These are phyloP conservation scores for Colletotrichum paranaense DNA, from an alignment of 2,329 filamentous ascomycete species.

Conservation along the genomic window DNA sequence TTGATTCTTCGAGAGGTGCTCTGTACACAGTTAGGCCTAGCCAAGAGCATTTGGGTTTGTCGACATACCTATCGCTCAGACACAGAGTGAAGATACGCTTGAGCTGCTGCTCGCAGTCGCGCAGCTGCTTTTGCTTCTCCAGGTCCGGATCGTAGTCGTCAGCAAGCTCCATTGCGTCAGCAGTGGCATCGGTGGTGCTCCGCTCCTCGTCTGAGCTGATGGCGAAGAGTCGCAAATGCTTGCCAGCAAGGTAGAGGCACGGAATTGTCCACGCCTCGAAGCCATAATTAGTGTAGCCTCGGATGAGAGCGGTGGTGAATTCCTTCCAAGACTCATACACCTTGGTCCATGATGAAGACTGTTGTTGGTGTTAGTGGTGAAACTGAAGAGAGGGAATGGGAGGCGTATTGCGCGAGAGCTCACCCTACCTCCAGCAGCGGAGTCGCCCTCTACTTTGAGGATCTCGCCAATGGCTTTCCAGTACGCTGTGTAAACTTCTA, in stretches of 20 bases:
- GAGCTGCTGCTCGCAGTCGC: slow-evolving; percentile 90
- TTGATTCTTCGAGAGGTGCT: slow-evolving; percentile 85
- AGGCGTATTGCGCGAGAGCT: slow-evolving; percentile 15
- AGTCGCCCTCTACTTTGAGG: slow-evolving; percentile 70
- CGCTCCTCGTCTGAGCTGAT: slow-evolving; percentile 87
- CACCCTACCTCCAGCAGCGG: slow-evolving; percentile 45
- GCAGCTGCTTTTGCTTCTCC: slow-evolving; percentile 85
- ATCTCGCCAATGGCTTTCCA: slow-evolving; percentile 86
- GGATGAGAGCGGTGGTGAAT: slow-evolving; percentile 78
- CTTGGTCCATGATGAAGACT: slow-evolving; percentile 75
- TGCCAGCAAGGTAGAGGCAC: slow-evolving; percentile 87
- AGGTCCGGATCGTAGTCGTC: slow-evolving; percentile 85
- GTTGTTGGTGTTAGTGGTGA: background rate
- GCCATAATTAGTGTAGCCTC: slow-evolving; percentile 80
- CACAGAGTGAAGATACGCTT: slow-evolving; percentile 94
- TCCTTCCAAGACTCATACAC: slow-evolving; percentile 94
- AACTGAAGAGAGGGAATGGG: background rate
- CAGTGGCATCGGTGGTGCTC: slow-evolving; percentile 48
- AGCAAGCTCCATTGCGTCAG: slow-evolving; percentile 58
- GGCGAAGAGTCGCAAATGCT: slow-evolving; percentile 87
- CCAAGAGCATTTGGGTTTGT: background rate
- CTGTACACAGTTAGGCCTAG: slow-evolving; percentile 55
- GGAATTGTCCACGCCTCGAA: slow-evolving; percentile 95
- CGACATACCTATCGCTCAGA: slow-evolving; percentile 81
- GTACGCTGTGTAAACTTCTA: slow-evolving; percentile 84